Evolutionary conservation across 345 rosid genomes (phyloP).

Genomic region (Salix viminalis): DNA sequence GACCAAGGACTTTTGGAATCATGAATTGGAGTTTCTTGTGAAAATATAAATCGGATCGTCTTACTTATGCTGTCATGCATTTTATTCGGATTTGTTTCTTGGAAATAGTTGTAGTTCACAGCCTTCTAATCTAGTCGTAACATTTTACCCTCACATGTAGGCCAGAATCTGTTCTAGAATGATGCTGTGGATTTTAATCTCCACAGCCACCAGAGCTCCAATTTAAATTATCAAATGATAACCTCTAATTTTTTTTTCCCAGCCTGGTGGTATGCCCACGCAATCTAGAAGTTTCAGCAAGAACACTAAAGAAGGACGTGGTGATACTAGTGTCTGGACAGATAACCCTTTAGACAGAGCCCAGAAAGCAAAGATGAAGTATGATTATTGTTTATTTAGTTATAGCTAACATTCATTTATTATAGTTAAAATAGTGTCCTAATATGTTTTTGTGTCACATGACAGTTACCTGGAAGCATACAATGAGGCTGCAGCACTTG

Average conservation of each 20-base stretch:
- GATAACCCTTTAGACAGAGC: constrained; percentile 87
- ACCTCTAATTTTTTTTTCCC: constrained; percentile 12
- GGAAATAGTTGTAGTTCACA: too few relatives aligned
- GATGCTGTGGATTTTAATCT: neutral
- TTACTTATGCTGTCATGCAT: too few relatives aligned
- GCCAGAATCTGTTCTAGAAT: neutral
- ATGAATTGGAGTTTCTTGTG: too few relatives aligned
- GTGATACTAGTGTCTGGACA: constrained; percentile 85
- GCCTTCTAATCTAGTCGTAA: neutral
- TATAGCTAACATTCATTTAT: neutral
- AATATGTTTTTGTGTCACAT: constrained; percentile 7
- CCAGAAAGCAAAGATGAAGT: constrained; percentile 85
- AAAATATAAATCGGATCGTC: too few relatives aligned
- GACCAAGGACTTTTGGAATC: too few relatives aligned
- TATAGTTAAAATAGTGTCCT: neutral
- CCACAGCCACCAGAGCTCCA: neutral
- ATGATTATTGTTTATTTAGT: constrained; percentile 14
- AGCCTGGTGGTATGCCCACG: constrained; percentile 67
- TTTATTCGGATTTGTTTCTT: too few relatives aligned
- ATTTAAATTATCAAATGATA: neutral
- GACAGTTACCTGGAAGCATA: constrained; percentile 84
- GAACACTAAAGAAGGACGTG: constrained; percentile 69
- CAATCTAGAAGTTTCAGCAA: constrained; percentile 71
- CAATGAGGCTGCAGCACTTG: constrained; percentile 72
- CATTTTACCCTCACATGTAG: neutral